Base-by-base conservation (phyloP, 2,329 filamentous ascomycete species). In the Colletotrichum caudatum region DNA sequence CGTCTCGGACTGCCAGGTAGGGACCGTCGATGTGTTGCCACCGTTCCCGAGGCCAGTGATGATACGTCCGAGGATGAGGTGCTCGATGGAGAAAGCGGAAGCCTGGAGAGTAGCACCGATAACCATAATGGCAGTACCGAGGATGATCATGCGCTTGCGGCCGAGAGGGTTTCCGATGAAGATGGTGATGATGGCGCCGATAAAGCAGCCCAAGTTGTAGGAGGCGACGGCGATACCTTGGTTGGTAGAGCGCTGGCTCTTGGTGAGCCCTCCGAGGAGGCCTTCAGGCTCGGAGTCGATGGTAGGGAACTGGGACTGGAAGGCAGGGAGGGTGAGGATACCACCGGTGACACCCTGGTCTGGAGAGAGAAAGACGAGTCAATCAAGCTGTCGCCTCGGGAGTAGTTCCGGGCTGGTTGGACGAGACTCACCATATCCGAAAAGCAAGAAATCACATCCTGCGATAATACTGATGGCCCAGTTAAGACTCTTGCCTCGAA, bases 321-420 rank as follows among this genome's bases (percentile, higher is more conserved):
- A 93, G 12, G 86, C 85, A 26, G 86, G 81, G 76, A 95, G 86
- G 3, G 92, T 93, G 68, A 95, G 83, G 74, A 95, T 89, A 68
- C 91, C 91, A 57, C 91, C 92, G 86, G 93, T 94, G 12, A 94
- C 91, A 77, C 92, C 90, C 80, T 93, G 91, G 79, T 94, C 92
- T 91, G 86, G 1, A 56, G 16, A 56, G 16, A 60, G 16, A 14
- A 85, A 80, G 53, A 80, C 44, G 37, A 84, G 74, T 66, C 23
- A 69, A 64, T 50, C 20, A n/a, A 26, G 26, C 37, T 4, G 39
- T 29, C 29, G 50, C 7, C n/a, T 48, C 18, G 26, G 23, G 46
- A 41, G 26, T 9, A n/a, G 16, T 1, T n/a, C 44, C 56, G 18
- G 9, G n/a, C 12, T 62, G 48, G 66, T 39, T 63, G 44, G 64